Percentiles rank a stretch among this genome's conserved stretches.
Conservation (phyloP, 192 early-diverging fungal species). For the Linnemannia schmuckeri region DNA sequence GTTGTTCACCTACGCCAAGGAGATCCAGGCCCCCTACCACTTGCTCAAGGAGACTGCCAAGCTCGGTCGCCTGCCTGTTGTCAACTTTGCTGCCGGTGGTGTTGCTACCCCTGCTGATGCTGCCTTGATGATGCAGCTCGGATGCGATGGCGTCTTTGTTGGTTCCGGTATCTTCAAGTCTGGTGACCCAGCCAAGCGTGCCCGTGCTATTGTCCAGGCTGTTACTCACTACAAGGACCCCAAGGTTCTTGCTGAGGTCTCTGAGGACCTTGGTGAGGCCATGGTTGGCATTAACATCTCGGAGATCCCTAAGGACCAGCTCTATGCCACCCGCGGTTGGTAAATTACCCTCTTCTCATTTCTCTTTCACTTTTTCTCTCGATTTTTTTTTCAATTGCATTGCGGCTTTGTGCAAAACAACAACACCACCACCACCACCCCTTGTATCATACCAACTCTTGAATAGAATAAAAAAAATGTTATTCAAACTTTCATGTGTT, state of each 20-base stretch:
- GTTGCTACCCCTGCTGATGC: conserved; percentile 99
- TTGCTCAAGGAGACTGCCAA: conserved; percentile 90
- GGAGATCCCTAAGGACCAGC: conserved; percentile 68
- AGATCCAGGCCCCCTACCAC: conserved; percentile 92
- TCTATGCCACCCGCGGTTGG: conserved; percentile 73
- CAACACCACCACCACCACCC: neutral
- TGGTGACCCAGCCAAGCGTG: conserved; percentile 94
- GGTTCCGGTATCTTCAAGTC: conserved; percentile 98
- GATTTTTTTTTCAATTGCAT: neutral
- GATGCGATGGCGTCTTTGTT: conserved; percentile 98
- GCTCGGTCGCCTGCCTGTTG: conserved; percentile 93
- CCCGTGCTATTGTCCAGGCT: conserved; percentile 94
- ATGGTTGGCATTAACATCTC: conserved; percentile 97
- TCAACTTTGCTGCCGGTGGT: conserved; percentile 98
- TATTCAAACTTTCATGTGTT: neutral
- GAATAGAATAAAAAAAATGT: conserved; percentile 10
- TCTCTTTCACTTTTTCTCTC: neutral
- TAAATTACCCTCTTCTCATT: conserved; percentile 51
- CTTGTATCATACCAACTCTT: conserved; percentile 4
- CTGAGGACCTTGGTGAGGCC: conserved; percentile 93
- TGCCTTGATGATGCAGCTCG: conserved; percentile 99
- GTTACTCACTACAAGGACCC: conserved; percentile 96
- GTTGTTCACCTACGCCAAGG: conserved; percentile 96
- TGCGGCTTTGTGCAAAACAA: too few species aligned
- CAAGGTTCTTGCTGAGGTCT: conserved; percentile 88